Percentiles rank a stretch among this genome's conserved stretches.
phyloP scores from a whole-genome alignment of 495 filamentous ascomycete species.

The Penicillium parvum region DNA sequence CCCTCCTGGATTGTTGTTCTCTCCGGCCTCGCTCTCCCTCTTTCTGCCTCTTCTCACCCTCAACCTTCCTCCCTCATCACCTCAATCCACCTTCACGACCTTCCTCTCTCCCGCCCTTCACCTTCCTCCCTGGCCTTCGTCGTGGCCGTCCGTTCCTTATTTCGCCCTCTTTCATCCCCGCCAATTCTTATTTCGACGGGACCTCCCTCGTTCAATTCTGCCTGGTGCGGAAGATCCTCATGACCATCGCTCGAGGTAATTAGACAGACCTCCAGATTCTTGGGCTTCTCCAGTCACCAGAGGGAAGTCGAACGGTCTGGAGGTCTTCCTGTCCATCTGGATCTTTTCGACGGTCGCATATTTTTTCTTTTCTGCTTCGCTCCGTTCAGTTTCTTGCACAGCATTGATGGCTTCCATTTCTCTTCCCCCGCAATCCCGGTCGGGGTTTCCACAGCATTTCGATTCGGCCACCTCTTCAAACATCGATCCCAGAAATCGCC shows the following conservation, averaged over 20 bases:
- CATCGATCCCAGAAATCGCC: slow-evolving; percentile 22
- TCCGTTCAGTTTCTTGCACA: slow-evolving; percentile 20
- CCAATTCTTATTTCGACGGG: slow-evolving; percentile 6
- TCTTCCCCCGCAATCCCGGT: slow-evolving; percentile 33
- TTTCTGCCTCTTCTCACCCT: slow-evolving; percentile 28
- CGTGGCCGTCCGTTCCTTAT: slow-evolving; percentile 49
- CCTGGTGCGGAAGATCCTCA: slow-evolving; percentile 34
- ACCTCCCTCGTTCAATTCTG: slow-evolving; percentile 16
- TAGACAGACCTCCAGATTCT: slow-evolving; percentile 43
- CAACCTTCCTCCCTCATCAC: slow-evolving; percentile 1
- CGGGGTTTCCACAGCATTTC: slow-evolving; percentile 33
- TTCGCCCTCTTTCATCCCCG: slow-evolving; percentile 4
- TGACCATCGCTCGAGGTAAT: slow-evolving; percentile 29
- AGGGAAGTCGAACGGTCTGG: slow-evolving; percentile 41
- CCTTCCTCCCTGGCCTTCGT: slow-evolving; percentile 31
- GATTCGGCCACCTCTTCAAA: slow-evolving; percentile 19
- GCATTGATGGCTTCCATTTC: slow-evolving; percentile 42
- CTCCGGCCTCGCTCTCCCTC: slow-evolving; percentile 2
- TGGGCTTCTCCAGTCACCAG: slow-evolving; percentile 30
- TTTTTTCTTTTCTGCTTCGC: slow-evolving; percentile 5
- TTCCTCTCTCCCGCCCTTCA: slow-evolving; percentile 11
- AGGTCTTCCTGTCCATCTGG: slow-evolving; percentile 36
- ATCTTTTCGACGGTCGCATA: slow-evolving; percentile 25
- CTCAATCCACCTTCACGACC: slow-evolving; percentile 17
- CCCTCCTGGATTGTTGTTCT: slow-evolving; percentile 23